Evolutionary conservation across 1,284 basidiomycete genomes (phyloP).

Genomic region (Microbotryum violaceum): DNA sequence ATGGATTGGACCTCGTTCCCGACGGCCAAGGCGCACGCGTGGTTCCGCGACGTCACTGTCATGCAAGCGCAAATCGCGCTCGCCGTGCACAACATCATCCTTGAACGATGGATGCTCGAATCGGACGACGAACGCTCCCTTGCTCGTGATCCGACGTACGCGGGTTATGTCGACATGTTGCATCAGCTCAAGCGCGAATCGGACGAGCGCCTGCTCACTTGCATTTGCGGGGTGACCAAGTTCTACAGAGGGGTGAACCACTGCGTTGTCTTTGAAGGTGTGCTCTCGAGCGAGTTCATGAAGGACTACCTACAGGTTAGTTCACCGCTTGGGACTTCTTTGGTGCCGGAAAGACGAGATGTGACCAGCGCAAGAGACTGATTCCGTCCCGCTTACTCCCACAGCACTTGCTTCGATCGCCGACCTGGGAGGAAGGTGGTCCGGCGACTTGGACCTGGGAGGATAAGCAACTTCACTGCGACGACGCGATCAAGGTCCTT

Average conservation of each 20-base stretch:
- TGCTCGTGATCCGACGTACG: background rate
- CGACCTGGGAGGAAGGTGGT: conserved; percentile 22
- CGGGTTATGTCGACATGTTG: conserved; percentile 16
- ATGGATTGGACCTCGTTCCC: conserved; percentile 1
- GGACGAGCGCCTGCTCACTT: conserved; percentile 12
- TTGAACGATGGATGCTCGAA: conserved; percentile 3
- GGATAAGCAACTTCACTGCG: conserved; percentile 6
- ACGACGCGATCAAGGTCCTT: conserved; percentile 14
- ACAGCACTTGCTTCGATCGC: conserved; percentile 12
- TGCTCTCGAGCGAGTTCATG: background rate
- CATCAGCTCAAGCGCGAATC: conserved; percentile 11
- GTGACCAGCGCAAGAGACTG: background rate
- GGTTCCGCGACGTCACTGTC: conserved; percentile 26
- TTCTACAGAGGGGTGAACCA: background rate
- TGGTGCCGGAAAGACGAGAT: too few relatives aligned
- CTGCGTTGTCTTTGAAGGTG: too few relatives aligned
- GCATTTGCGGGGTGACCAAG: conserved; percentile 9
- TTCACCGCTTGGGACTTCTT: background rate
- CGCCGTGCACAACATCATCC: conserved; percentile 14
- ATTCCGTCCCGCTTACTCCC: background rate
- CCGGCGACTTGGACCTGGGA: conserved; percentile 10
- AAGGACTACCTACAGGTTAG: conserved; percentile 1
- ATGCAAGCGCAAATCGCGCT: conserved; percentile 19
- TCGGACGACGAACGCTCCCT: conserved; percentile 5
- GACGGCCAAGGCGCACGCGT: conserved; percentile 12